phyloP scores from a whole-genome alignment of 176 grass and related monocot genomes.

The Avena atlantica region DNA sequence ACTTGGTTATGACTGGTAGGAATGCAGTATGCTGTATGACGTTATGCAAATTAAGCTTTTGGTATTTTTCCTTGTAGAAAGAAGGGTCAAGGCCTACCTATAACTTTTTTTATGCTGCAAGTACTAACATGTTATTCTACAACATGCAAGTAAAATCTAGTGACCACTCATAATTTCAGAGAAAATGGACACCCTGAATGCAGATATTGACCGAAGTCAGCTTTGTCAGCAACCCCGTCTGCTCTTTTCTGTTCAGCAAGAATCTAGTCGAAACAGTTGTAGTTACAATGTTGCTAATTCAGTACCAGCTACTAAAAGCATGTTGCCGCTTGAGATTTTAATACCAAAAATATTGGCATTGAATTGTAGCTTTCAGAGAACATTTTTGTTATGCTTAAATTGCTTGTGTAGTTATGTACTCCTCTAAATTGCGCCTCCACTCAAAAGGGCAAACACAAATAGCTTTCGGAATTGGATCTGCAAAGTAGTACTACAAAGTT shows the following conservation, averaged over 20 bases:
- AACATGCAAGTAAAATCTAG: neutral
- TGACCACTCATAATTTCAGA: constrained; percentile 1
- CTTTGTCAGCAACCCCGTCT: neutral
- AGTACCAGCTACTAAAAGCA: neutral
- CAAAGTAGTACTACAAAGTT: neutral
- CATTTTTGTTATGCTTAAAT: neutral
- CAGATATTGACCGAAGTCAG: neutral
- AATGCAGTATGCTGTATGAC: neutral
- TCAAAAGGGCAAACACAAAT: constrained; percentile 2
- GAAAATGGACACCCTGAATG: neutral
- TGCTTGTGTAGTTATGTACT: neutral
- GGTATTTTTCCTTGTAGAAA: constrained; percentile 20
- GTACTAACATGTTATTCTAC: neutral
- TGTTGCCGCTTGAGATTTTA: neutral
- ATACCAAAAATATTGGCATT: neutral
- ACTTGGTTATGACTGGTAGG: neutral
- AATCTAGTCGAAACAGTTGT: neutral
- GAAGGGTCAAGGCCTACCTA: neutral
- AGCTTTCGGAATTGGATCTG: neutral
- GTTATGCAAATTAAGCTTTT: constrained; percentile 2
- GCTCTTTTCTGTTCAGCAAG: neutral
- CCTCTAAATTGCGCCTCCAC: neutral
- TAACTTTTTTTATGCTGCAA: neutral
- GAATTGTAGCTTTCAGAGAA: neutral
- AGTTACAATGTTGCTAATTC: neutral